Base-by-base conservation (phyloP, 2,329 filamentous ascomycete species). In the Penicillium sp. region DNA sequence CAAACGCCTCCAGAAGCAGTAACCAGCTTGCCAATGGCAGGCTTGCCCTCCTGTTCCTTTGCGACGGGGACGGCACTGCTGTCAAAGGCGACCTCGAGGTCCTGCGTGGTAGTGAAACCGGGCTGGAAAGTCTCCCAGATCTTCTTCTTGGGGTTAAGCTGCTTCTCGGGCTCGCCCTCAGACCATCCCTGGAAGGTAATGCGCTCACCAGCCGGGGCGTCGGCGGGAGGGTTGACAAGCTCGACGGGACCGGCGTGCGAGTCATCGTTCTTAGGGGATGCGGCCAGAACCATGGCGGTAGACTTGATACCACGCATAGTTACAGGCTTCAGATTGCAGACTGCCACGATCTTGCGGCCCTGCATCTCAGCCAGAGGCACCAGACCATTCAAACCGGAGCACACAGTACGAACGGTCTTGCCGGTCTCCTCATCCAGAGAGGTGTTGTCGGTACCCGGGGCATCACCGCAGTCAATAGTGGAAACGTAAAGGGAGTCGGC, bases 91-190 rank as follows among this genome's bases (percentile, higher is more conserved):
- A 95, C 91, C 71, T 90, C 86, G 42, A 91, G 76, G 38, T 70
- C 72, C 6, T 85, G 85, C 1, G 86, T 95, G 6, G 91, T 98
- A 24, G 87, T 95, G 74, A 97, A 97, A 0, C 91, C 93, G 1
- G 90, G 89, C 77, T 97, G 91, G 73, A 95, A 88, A 8, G 80
- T 88, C 78, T 98, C 93, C 90, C 91, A 97, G 51, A 97, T 77
- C 84, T 97, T 97, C 84, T 97, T 98, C 85, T 98, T 98, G 48
- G 93, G 93, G 78, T 97, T 98, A 47, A 98, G 79, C 42, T 91
- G 82, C 52, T 85, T 85, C 78, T 98, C 93, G 0, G 93, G 89
- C 76, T 95, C 87, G 49, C 89, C 90, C 69, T 88, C 79, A 38
- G 57, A 62, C 84, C 88, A 98, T 39, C 93, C 93, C 67, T 97